Base-by-base conservation (phyloP, 2,329 filamentous ascomycete species). In the Penicillium sclerotigenum region DNA sequence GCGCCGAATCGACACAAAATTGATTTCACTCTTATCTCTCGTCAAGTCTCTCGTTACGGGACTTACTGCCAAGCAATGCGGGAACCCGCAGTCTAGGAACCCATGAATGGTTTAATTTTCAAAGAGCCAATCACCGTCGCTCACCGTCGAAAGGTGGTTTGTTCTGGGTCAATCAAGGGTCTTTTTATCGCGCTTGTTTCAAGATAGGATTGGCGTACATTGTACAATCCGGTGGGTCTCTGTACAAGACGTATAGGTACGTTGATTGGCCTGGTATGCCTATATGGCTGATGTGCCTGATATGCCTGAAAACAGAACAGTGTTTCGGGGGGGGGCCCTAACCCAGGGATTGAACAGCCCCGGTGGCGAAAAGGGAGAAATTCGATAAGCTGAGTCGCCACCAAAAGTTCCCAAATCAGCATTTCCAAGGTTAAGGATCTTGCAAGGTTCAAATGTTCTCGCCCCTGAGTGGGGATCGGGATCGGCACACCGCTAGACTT, bases 1-100 rank as follows among this genome's bases (percentile, higher is more conserved):
- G 73, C 48, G 68, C 65, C 11, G 59, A 60, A 22, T 52, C 52
- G 13, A 37, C 28, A 24, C 53, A 56, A 37, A 46, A 54, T 28
- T 59, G 36, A 54, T 37, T 47, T 33, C 34, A 22, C 41, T 11
- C 28, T 41, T n/a, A 9, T 29, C 11, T 6, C 28, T 18, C 3
- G 24, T 47, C 33, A n/a, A 54, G 54, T 48, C 43, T 48, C 43
- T 37, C 47, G 20, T 26, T 40, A 26, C 29, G n/a, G 28, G 7
- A 34, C 29, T 29, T 8, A 4, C 26, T 48, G 33, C 53, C 53
- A 55, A 51, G 57, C 38, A 29, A 57, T 58, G 57, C 59, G 50
- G 54, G 54, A 53, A 47, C 49, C 57, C 53, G 53, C 43, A 41
- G 45, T 40, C 57, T 45, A 45, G 26, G 14, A 49, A 29, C 36